Base-by-base conservation (phyloP, 1,284 basidiomycete species). In the Mycena sp. region DNA sequence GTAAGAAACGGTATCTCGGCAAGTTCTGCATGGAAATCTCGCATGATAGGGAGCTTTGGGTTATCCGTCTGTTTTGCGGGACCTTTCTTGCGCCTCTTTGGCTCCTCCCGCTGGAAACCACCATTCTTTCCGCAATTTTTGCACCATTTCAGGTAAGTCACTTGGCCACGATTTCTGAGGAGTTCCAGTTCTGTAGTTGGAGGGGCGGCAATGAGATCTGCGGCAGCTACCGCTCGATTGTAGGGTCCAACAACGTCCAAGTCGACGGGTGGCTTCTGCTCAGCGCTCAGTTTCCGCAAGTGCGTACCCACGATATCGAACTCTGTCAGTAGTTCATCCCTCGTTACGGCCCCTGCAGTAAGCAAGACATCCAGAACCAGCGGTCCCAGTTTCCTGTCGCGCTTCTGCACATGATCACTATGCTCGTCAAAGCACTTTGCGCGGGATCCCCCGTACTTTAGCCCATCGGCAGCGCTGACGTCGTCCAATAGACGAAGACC, bases 401-500 rank as follows among this genome's bases (percentile, higher is more conserved):
- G 60, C 16, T 35, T 45, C 19, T 14, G 41, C 4, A 7, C 17
- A 17, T 29, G 21, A 4, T 28, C 52, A 7, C 26, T 41, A 10
- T 19, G 16, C 2, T 9, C 14, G 25, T 56, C 53, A 26, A 62
- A 56, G 16, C 60, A 62, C n/a, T 12, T 35, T 0, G 60, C n/a
- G 3, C 60, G 60, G 10, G 41, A 25, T 11, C 25, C 35, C n/a
- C 38, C 44, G 10, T 44, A 45, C 16, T 23, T 3, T 5, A 2
- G 19, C 17, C 43, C 54, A 62, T 87, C 83, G 3, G 62, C 30
- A 0, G 76, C 54, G 35, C 81, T 80, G 11, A 85, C 70, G 0
- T 69, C 56, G 0, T 38, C 21, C 56, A 79, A 80, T 26, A 88
- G 75, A 3, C 77, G 75, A 30, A 80, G 73, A 0, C 85, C 87